phyloP scores from a whole-genome alignment of 768 basidiomycete species.

The Rhizopogon vesiculosus region DNA sequence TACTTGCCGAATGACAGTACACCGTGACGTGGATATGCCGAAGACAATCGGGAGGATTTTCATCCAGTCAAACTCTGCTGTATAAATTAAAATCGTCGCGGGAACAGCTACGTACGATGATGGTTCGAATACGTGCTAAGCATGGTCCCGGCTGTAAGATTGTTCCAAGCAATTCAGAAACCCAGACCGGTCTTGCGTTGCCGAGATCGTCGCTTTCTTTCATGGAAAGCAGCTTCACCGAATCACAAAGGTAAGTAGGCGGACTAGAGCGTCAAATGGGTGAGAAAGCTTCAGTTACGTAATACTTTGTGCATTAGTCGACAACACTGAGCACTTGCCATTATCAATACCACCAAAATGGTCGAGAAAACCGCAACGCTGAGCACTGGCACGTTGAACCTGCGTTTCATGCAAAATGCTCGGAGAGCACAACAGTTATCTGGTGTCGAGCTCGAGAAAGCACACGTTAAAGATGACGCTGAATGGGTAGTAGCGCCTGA shows the following conservation, averaged over 20 bases:
- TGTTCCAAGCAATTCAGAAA: not conserved
- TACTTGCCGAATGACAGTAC: too few species aligned
- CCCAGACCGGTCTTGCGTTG: not conserved
- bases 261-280: too few species aligned
- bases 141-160: too few species aligned
- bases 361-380: slow-evolving; percentile 38
- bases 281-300: not conserved
- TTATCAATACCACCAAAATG: slow-evolving; percentile 9
- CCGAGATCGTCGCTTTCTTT: not conserved
- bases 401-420: slow-evolving; percentile 74
- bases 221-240: too few species aligned
- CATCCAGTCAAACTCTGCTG: too few species aligned
- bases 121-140: too few species aligned
- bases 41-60: too few species aligned
- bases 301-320: not conserved
- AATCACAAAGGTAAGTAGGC: too few species aligned
- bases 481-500: slow-evolving; percentile 59
- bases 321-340: not conserved
- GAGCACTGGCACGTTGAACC: slow-evolving; percentile 58
- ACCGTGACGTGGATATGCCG: too few species aligned
- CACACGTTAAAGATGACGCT: slow-evolving; percentile 56
- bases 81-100: too few species aligned
- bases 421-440: slow-evolving; percentile 49
- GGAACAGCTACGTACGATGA: too few species aligned
- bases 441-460: slow-evolving; percentile 45